Percentiles rank a stretch among this genome's conserved stretches.
These are phyloP conservation scores for Corylus heterophylla DNA, from an alignment of 306 rosid species.

Conservation along the genomic window DNA sequence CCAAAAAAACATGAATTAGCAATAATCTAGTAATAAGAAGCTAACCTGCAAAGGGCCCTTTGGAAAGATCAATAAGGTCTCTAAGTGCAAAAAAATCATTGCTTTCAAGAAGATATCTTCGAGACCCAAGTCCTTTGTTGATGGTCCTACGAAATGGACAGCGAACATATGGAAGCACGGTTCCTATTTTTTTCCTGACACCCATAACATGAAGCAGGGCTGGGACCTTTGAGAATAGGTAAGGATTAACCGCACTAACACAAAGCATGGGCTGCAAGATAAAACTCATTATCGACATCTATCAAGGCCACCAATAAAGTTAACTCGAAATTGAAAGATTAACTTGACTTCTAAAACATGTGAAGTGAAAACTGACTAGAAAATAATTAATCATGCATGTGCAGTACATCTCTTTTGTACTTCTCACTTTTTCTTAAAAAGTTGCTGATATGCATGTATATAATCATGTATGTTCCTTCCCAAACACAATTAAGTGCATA, in stretches of 20 bases:
- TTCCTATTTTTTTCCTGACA: slow-evolving; percentile 80
- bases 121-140: slow-evolving; percentile 77
- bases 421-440: not conserved
- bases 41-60: slow-evolving; percentile 96
- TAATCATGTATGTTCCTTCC: not conserved
- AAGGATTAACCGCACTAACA: slow-evolving; percentile 96
- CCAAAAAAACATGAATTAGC: slow-evolving; percentile 7
- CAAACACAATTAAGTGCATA: not conserved
- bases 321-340: slow-evolving; percentile 8
- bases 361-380: not conserved
- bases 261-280: slow-evolving; percentile 99
- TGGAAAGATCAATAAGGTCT: slow-evolving; percentile 98
- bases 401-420: not conserved
- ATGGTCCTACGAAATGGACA: slow-evolving; percentile 85
- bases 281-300: slow-evolving; percentile 31
- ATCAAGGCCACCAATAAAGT: slow-evolving; percentile 1
- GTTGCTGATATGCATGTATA: not conserved
- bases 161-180: slow-evolving; percentile 78
- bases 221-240: slow-evolving; percentile 93
- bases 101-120: slow-evolving; percentile 90
- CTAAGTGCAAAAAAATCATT: slow-evolving; percentile 93
- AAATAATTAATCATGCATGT: not conserved
- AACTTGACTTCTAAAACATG: not conserved
- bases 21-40: slow-evolving; percentile 23
- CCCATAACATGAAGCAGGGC: slow-evolving; percentile 82